Evolutionary conservation across 441 rosid species (phyloP), one percentile per base, ranked within the genome.

Genomic region (Populus tomentosa): DNA sequence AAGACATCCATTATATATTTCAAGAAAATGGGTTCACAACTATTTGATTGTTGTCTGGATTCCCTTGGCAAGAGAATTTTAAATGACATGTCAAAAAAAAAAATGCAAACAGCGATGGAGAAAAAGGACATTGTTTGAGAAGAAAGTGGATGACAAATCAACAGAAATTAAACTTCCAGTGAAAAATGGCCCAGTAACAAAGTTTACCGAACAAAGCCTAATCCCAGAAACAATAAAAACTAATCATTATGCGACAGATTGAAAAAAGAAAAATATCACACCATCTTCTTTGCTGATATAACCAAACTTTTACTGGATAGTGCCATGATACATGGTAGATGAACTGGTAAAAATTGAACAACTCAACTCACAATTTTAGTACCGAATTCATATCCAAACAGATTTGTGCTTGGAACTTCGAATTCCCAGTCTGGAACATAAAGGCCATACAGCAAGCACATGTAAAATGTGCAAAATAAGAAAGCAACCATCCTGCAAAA

Each of bases 401-500:
- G 62, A 71, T 74, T 73, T 33, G 63, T 62, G 70, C 75, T 73
- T 40, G 81, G 77, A 72, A 79, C 83, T 78, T 85, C 88, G 80
- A 83, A 90, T 79, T 82, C 82, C 93, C 93, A 86, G 80, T 85
- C 78, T 74, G 93, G 93, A 84, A 90, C 87, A 84, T 76, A 81
- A 74, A 90, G 88, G 74, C 90, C 90, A 81, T 87, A 88, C 35
- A 87, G 73, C 83, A 88, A 78, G 82, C 85, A 80, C 82, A 85
- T 80, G 77, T 87, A 86, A 72, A 84, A 28, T 32, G 81, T 75
- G 80, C 89, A 82, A 53, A 88, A 62, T 4, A 82, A 67, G 65
- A 81, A 35, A 78, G 88, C 81, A 82, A 80, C 69, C 75, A 84
- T 73, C 92, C 92, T 89, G 80, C 85, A 83, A 56, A 77, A 67